These are phyloP conservation scores for Echinochloa phyllopogon DNA, from an alignment of 176 grass and related monocot species.

Conservation along the genomic window DNA sequence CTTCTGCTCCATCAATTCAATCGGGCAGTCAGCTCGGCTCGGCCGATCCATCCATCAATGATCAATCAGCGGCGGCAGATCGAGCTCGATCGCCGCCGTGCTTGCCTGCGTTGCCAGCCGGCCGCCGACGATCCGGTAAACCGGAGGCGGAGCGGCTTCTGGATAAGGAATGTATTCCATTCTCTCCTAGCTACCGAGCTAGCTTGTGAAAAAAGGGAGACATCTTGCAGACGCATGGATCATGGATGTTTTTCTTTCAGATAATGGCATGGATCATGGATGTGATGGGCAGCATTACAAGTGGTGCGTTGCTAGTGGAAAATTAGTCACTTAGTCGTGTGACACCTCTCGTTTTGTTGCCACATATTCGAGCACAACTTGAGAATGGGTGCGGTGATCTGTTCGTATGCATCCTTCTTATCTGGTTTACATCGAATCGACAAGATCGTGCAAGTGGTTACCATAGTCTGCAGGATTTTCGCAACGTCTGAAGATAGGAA, in stretches of 20 bases:
- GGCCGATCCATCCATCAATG: background rate
- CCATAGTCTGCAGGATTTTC: background rate
- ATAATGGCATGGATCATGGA: slow-evolving; percentile 13
- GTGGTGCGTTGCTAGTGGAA: background rate
- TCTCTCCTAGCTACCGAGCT: slow-evolving; percentile 28
- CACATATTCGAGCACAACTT: slow-evolving; percentile 46
- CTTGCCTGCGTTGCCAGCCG: background rate
- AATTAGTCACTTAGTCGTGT: background rate
- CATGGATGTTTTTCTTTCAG: background rate
- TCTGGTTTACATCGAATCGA: slow-evolving; percentile 28
- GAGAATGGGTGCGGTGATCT: slow-evolving; percentile 19
- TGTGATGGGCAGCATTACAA: slow-evolving; percentile 2
- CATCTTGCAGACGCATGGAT: background rate
- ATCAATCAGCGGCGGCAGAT: background rate
- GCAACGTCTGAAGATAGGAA: background rate
- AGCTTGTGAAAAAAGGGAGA: background rate
- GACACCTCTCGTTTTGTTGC: slow-evolving; percentile 19
- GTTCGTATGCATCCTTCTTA: slow-evolving; percentile 30
- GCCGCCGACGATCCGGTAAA: background rate
- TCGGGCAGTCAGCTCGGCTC: background rate
- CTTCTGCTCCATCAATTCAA: background rate
- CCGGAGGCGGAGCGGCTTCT: background rate
- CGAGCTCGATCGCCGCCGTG: background rate
- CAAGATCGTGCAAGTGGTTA: background rate
- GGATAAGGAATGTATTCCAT: slow-evolving; percentile 47